Evolutionary conservation across 768 basidiomycete genomes (phyloP).

Genomic region (Fomitopsis pulvina): DNA sequence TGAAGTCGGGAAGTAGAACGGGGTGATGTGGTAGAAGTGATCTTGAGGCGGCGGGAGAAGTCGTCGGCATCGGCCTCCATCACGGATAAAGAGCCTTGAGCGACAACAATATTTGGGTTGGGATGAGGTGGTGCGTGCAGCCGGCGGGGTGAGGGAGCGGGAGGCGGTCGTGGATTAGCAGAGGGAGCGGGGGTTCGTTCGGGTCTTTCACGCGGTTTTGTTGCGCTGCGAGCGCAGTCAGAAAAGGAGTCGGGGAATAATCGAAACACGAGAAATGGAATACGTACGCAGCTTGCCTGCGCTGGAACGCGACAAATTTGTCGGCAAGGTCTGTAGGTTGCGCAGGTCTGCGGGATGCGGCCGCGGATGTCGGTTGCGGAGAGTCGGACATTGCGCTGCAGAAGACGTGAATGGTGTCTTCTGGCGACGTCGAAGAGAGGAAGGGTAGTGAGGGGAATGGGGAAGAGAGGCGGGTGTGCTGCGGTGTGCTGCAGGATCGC

Average conservation of each 20-base stretch:
- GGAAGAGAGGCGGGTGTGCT: slow-evolving; percentile 7
- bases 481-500: slow-evolving; percentile 16
- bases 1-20: slow-evolving; percentile 25
- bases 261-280: neutral
- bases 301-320: slow-evolving; percentile 59
- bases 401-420: neutral
- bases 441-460: slow-evolving; percentile 4
- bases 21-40: slow-evolving; percentile 43
- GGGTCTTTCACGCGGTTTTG: slow-evolving; percentile 39
- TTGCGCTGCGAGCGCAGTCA: slow-evolving; percentile 28
- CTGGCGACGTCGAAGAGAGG: slow-evolving; percentile 3
- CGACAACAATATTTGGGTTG: slow-evolving; percentile 23
- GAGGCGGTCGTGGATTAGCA: slow-evolving; percentile 25
- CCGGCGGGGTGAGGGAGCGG: slow-evolving; percentile 26
- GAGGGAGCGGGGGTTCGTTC: slow-evolving; percentile 32
- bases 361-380: slow-evolving; percentile 10
- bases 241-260: neutral
- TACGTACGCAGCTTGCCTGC: slow-evolving; percentile 54
- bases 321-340: slow-evolving; percentile 49
- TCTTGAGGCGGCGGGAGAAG: slow-evolving; percentile 65
- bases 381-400: slow-evolving; percentile 17
- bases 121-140: slow-evolving; percentile 16
- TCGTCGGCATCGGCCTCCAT: slow-evolving; percentile 55
- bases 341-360: slow-evolving; percentile 22
- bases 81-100: slow-evolving; percentile 37